Evolutionary conservation across 208 protist species (phyloP).

Genomic region (Trypanosoma boissoni): DNA sequence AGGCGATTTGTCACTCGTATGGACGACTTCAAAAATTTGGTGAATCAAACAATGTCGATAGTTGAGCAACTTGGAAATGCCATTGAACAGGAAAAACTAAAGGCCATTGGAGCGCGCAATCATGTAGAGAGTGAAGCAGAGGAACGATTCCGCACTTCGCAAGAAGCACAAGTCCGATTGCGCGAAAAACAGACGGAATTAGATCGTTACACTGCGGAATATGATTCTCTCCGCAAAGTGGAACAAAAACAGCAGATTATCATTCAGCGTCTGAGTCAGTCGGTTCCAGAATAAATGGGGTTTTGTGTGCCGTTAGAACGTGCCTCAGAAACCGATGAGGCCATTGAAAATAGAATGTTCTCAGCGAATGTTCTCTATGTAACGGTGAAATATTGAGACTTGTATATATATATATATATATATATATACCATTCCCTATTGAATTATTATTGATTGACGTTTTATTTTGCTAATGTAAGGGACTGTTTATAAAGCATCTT

Average conservation of each 20-base stretch:
- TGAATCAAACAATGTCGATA: conserved; percentile 79
- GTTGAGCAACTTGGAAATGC: conserved; percentile 71
- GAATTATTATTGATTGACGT: too few relatives aligned
- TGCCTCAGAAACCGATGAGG: too few relatives aligned
- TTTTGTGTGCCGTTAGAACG: too few relatives aligned
- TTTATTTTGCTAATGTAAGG: too few relatives aligned
- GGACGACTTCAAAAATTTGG: conserved; percentile 80
- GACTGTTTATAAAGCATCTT: too few relatives aligned
- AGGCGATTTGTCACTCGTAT: conserved; percentile 75
- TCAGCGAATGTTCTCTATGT: too few relatives aligned
- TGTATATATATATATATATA: too few relatives aligned
- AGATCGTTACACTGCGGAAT: conserved; percentile 87
- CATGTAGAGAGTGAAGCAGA: conserved; percentile 89
- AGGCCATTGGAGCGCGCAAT: conserved; percentile 82
- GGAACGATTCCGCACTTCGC: conserved; percentile 64
- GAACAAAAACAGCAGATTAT: conserved; percentile 79
- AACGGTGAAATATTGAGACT: too few relatives aligned
- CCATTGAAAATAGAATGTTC: too few relatives aligned
- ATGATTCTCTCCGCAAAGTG: conserved; percentile 79
- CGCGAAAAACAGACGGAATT: conserved; percentile 88
- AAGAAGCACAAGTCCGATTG: conserved; percentile 81
- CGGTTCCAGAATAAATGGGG: conserved; percentile 33
- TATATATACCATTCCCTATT: too few relatives aligned
- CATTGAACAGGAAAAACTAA: conserved; percentile 87
- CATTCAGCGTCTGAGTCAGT: conserved; percentile 78